Evolutionary conservation across 495 filamentous ascomycete species (phyloP).

Genomic region (Ascobolus immersus): DNA sequence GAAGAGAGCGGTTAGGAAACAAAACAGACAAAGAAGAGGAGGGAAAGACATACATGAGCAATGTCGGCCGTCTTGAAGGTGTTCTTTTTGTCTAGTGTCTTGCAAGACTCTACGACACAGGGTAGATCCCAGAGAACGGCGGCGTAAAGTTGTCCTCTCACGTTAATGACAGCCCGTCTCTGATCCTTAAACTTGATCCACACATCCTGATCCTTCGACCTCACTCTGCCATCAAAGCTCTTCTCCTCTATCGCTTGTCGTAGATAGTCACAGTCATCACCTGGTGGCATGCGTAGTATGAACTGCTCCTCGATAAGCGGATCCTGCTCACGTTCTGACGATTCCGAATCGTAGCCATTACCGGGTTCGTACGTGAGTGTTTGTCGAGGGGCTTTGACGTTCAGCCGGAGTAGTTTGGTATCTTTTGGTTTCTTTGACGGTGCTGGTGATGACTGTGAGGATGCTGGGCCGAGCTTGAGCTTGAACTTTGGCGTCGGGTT

Average conservation of each 20-base stretch:
- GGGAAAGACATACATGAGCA: conserved; percentile 19
- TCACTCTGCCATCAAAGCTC: no score
- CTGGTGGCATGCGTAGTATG: conserved; percentile 65
- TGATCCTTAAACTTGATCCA: conserved; percentile 55
- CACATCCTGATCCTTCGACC: conserved; percentile 42
- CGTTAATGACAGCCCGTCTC: conserved; percentile 42
- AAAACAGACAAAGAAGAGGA: background rate
- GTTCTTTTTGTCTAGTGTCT: conserved; percentile 74
- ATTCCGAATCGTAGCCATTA: conserved; percentile 92
- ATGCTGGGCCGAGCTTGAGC: no score
- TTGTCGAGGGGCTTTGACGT: no score
- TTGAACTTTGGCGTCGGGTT: no score
- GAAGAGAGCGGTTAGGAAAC: background rate
- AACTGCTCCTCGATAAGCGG: conserved; percentile 71
- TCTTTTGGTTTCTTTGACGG: no score
- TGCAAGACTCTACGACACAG: conserved; percentile 81
- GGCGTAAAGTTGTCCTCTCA: conserved; percentile 48
- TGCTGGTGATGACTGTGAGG: no score
- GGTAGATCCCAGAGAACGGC: conserved; percentile 69
- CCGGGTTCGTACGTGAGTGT: no score
- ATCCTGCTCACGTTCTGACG: conserved; percentile 66
- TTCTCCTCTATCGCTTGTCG: conserved; percentile 42
- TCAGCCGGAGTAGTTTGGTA: no score
- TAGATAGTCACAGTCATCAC: conserved; percentile 60
- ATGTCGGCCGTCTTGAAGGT: conserved; percentile 90